Base-by-base conservation (phyloP, 2,329 filamentous ascomycete species). In the Dactylellina leptospora region DNA sequence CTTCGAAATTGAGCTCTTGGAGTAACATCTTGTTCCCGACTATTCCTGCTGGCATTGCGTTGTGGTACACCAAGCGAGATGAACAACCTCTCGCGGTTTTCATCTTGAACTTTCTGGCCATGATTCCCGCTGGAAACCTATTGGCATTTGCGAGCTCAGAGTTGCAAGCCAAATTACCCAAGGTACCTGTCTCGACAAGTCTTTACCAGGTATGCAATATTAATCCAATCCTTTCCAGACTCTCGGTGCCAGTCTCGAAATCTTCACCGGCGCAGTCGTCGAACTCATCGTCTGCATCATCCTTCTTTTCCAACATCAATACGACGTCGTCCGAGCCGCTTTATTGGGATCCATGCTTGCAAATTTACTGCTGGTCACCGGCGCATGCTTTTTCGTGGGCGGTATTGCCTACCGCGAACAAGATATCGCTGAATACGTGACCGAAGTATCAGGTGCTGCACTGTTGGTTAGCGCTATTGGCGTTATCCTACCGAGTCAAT, bases 251-350 rank as follows among this genome's bases (percentile, higher is more conserved):
- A 79, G 90, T 70, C 78, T 83, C n/a, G 86, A 88, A 77, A 86
- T 85, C 1, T 86, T 85, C 76, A 79, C 92, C 53, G 90, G 89
- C 2, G 90, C 90, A 0, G 81, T 92, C 5, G 90, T 95, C 60
- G 91, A 96, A 78, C 88, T 96, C 60, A 85, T 96, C 50, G 81
- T 96, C 27, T 93, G 96, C 80, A 88, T 93, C 82, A 85, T 93
- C 2, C 81, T 96, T 48, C 83, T 95, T 2, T 79, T 79, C 11
- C 79, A 82, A 1, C 74, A 82, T 48, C 80, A 82, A 79, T 88
- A 88, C 72, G 83, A 85, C n/a, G 90, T 95, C 76, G 91, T 96
- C 76, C 86, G 91, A 78, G 90, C 90, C 59, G 91, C 92, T 25
- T 93, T 96, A 61, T 81, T 96, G 0, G 91, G 92, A 40, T 93